A percentile compares a stretch with the other conserved stretches of the same genome.
Evolutionary conservation across 2,329 filamentous ascomycete species (phyloP).

Genomic region (Talaromyces sp.): DNA sequence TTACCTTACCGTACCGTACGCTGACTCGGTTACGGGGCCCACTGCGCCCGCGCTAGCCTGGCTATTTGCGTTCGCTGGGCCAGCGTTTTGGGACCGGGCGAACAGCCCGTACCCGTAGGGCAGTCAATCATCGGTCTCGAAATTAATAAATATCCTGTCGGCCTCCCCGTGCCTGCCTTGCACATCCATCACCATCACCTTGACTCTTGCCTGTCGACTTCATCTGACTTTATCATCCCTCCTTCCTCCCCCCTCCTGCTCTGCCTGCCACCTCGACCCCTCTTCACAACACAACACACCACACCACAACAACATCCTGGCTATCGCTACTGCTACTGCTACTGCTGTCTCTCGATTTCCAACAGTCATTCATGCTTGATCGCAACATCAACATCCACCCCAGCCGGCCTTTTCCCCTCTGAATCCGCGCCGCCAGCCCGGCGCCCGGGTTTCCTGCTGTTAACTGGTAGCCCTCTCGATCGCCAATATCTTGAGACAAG

Average conservation of each 20-base stretch:
- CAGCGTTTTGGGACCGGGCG: constrained; percentile 5
- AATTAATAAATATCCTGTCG: background rate
- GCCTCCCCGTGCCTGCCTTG: background rate
- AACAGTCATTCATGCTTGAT: background rate
- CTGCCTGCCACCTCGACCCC: background rate
- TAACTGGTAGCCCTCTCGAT: background rate
- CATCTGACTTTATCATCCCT: background rate
- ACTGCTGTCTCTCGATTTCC: background rate
- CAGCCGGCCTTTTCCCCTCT: background rate
- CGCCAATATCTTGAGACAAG: background rate
- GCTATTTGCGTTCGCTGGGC: background rate
- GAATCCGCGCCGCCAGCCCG: background rate
- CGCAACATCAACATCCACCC: background rate
- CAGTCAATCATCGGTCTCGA: constrained; percentile 11
- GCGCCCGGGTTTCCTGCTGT: background rate
- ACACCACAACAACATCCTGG: background rate
- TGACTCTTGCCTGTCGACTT: background rate
- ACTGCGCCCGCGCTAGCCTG: background rate
- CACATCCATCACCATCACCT: too few relatives aligned
- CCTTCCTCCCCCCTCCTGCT: too few relatives aligned
- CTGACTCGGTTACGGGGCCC: background rate
- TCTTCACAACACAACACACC: background rate
- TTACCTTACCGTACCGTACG: background rate
- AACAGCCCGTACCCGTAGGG: constrained; percentile 10
- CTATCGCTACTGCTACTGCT: background rate